Evolutionary conservation across 371 early-diverging fungal species (phyloP).

Genomic region (Capillidium heterosporum): DNA sequence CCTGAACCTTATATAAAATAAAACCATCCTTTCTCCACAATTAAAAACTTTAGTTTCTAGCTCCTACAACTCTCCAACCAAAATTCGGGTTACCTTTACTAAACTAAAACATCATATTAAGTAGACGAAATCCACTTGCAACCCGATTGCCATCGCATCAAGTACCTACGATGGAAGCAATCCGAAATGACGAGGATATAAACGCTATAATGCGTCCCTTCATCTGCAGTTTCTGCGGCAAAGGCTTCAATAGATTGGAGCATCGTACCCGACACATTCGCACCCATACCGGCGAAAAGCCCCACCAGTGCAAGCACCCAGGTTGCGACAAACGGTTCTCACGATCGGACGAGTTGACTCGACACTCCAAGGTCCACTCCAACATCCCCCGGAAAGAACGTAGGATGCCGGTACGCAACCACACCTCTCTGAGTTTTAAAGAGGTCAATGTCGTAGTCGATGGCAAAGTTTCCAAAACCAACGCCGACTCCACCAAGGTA

Average conservation of each 20-base stretch:
- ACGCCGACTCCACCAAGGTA: slow-evolving; percentile 5
- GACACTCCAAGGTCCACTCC: slow-evolving; percentile 34
- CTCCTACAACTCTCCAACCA: no score
- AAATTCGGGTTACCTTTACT: no score
- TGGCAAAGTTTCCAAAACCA: slow-evolving; percentile 4
- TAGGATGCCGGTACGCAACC: slow-evolving; percentile 11
- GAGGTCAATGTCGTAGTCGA: slow-evolving; percentile 13
- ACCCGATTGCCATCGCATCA: no score
- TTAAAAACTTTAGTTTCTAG: no score
- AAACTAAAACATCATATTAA: no score
- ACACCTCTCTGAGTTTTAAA: slow-evolving; percentile 12
- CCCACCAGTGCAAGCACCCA: slow-evolving; percentile 46
- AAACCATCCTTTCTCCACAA: no score
- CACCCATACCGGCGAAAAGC: slow-evolving; percentile 72
- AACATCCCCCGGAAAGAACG: slow-evolving; percentile 13
- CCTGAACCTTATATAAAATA: no score
- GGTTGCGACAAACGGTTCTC: slow-evolving; percentile 61
- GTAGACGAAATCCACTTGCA: no score
- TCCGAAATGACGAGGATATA: no score
- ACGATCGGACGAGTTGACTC: slow-evolving; percentile 43
- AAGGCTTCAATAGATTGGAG: slow-evolving; percentile 42
- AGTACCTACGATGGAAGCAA: no score
- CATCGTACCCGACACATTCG: slow-evolving; percentile 60
- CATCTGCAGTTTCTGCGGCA: slow-evolving; percentile 38
- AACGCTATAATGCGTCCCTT: slow-evolving; percentile 21